These are phyloP conservation scores for Penicillium arizonense DNA, from an alignment of 495 filamentous ascomycete genomes.

Conservation along the genomic window DNA sequence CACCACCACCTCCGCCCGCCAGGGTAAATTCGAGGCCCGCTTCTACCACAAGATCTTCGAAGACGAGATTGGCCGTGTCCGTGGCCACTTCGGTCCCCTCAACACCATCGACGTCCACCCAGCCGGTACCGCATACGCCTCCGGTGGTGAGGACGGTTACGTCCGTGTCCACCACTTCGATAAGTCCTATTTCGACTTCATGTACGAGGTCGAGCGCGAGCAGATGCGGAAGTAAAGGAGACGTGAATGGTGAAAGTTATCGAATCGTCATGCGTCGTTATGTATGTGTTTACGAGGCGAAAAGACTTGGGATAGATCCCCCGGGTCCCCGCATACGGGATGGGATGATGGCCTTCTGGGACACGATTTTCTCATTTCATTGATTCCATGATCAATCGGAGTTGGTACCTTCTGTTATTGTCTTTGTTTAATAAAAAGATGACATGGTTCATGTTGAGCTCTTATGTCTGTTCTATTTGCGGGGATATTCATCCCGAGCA, in stretches of 20 bases:
- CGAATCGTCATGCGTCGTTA: conserved; percentile 31
- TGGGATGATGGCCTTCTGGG: conserved; percentile 36
- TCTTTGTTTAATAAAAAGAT: conserved; percentile 43
- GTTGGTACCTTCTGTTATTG: conserved; percentile 43
- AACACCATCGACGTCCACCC: conserved; percentile 90
- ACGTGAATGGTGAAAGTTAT: conserved; percentile 12
- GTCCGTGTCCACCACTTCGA: conserved; percentile 98
- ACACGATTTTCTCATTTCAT: conserved; percentile 41
- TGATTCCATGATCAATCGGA: conserved; percentile 50
- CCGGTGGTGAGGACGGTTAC: conserved; percentile 97
- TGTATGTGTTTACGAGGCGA: conserved; percentile 47
- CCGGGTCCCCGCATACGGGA: conserved; percentile 31
- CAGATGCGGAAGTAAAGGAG: conserved; percentile 42
- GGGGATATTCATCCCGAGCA: conserved; percentile 9
- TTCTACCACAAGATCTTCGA: conserved; percentile 99
- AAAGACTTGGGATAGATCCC: conserved; percentile 24
- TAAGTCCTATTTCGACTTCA: conserved; percentile 96
- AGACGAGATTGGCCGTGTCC: conserved; percentile 95
- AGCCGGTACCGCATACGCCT: conserved; percentile 84
- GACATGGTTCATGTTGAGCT: conserved; percentile 26
- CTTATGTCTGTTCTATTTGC: conserved; percentile 16
- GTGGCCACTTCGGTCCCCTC: conserved; percentile 94
- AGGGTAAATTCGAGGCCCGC: conserved; percentile 97
- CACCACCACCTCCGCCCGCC: conserved; percentile 87
- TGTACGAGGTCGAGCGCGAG: conserved; percentile 93